phyloP scores from a whole-genome alignment of 129 eudicot genomes.

The Lactuca sativa region DNA sequence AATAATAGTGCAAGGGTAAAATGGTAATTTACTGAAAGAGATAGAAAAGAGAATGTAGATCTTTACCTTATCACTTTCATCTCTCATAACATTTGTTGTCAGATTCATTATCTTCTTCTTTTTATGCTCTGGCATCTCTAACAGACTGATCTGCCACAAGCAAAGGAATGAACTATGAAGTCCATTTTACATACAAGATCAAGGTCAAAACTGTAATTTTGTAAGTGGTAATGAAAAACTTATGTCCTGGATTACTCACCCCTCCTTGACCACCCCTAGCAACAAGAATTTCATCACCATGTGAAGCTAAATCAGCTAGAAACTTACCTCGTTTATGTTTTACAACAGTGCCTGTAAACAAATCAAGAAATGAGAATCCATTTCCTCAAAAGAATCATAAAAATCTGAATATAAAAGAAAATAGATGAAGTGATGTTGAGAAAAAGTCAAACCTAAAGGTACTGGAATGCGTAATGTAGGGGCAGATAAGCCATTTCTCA shows the following conservation, averaged over 20 bases:
- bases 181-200: constrained; percentile 18
- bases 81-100: constrained; percentile 82
- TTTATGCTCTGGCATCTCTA: constrained; percentile 77
- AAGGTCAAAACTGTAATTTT: constrained; percentile 17
- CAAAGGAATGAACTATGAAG: constrained; percentile 27
- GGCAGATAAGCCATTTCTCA: constrained; percentile 63
- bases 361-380: background rate
- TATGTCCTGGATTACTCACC: constrained; percentile 45
- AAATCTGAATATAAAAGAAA: background rate
- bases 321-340: constrained; percentile 90
- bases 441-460: constrained; percentile 64
- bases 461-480: constrained; percentile 89
- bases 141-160: constrained; percentile 72
- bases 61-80: constrained; percentile 83
- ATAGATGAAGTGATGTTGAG: background rate
- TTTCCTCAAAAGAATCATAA: constrained; percentile 8
- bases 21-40: constrained; percentile 10
- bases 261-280: constrained; percentile 99
- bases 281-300: constrained; percentile 91
- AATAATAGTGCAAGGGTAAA: constrained; percentile 1
- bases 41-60: constrained; percentile 4
- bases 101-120: constrained; percentile 56
- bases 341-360: constrained; percentile 81
- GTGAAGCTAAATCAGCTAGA: constrained; percentile 86
- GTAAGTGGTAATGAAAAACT: background rate